A percentile compares a stretch with the other conserved stretches of the same genome.
Conservation (phyloP, 768 basidiomycete species). For the Amanita muscaria region DNA sequence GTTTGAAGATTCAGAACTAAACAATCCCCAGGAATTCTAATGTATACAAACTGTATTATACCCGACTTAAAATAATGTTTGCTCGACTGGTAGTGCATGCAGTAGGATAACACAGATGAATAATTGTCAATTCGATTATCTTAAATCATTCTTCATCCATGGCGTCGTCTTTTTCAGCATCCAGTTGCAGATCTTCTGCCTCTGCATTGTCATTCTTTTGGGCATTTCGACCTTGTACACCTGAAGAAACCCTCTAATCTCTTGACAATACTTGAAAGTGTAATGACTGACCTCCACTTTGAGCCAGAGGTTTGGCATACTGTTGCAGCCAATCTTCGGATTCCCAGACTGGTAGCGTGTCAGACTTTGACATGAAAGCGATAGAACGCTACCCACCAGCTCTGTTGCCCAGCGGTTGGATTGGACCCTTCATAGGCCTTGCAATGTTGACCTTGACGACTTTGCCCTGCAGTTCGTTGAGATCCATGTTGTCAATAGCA, state of each 20-base stretch:
- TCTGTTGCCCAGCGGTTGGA: slow-evolving; percentile 63
- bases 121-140: not conserved
- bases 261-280: not conserved
- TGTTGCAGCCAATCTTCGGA: slow-evolving; percentile 88
- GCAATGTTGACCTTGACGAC: slow-evolving; percentile 82
- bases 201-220: slow-evolving; percentile 18
- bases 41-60: not conserved
- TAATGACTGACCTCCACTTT: slow-evolving; percentile 54
- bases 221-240: slow-evolving; percentile 46
- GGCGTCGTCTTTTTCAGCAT: slow-evolving; percentile 34
- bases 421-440: slow-evolving; percentile 65
- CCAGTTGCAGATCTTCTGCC: slow-evolving; percentile 22
- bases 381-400: slow-evolving; percentile 46
- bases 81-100: not conserved
- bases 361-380: not conserved
- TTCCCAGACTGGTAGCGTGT: slow-evolving; percentile 72
- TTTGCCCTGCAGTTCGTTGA: slow-evolving; percentile 77
- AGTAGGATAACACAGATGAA: too few species aligned
- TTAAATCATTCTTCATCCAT: slow-evolving; percentile 56
- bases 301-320: slow-evolving; percentile 68
- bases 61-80: not conserved
- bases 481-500: slow-evolving; percentile 98
- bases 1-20: slow-evolving; percentile 46
- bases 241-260: slow-evolving; percentile 18
- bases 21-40: slow-evolving; percentile 39